Conservation (phyloP, 306 rosid genomes). For the Gleditsia sinensis region DNA sequence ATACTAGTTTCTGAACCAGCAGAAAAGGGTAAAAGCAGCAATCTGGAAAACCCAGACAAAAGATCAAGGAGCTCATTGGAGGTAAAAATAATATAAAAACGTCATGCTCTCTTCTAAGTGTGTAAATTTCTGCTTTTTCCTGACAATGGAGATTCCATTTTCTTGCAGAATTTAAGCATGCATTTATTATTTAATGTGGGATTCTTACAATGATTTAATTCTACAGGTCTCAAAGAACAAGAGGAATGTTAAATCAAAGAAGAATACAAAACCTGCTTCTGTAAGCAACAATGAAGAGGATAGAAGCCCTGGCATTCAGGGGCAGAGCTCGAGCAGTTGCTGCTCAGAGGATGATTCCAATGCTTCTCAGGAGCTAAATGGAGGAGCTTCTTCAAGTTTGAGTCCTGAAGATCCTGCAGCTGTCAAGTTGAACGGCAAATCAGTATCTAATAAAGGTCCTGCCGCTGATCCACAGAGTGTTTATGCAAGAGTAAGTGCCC, state of each 20-base stretch:
- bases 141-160: background rate
- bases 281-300: constrained; percentile 53
- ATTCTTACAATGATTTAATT: constrained; percentile 19
- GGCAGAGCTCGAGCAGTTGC: constrained; percentile 60
- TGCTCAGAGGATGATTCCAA: constrained; percentile 73
- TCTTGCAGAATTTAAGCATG: background rate
- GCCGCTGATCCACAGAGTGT: constrained; percentile 83
- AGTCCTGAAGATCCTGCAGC: constrained; percentile 33
- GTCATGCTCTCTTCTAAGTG: background rate
- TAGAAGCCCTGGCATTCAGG: constrained; percentile 34
- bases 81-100: constrained; percentile 42
- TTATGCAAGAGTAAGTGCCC: constrained; percentile 73
- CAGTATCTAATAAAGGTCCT: constrained; percentile 60
- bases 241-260: constrained; percentile 51
- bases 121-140: background rate
- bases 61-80: constrained; percentile 48
- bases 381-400: constrained; percentile 50
- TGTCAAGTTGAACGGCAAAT: constrained; percentile 48
- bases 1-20: constrained; percentile 36
- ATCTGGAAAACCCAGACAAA: constrained; percentile 47
- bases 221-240: constrained; percentile 50
- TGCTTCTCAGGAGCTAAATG: constrained; percentile 54
- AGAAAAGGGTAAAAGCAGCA: constrained; percentile 21
- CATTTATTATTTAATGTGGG: background rate
- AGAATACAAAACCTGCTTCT: constrained; percentile 46